A percentile compares a stretch with the other conserved stretches of the same genome.
Conservation (phyloP, 768 basidiomycete genomes). For the Tricholoma saponaceum region DNA sequence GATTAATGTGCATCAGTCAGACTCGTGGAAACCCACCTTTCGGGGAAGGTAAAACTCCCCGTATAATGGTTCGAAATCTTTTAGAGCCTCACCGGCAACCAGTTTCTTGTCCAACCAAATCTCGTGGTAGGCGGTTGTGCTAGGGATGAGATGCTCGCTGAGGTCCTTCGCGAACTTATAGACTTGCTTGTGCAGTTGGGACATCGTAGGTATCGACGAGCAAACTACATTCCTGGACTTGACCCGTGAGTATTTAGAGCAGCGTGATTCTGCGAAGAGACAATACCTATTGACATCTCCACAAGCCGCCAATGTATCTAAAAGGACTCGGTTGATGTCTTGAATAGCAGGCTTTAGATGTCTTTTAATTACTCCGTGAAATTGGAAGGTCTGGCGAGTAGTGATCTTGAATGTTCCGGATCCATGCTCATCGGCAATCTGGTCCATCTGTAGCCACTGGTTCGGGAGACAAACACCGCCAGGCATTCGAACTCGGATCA, state of each 20-base stretch:
- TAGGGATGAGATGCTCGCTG: slow-evolving; percentile 83
- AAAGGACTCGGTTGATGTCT: slow-evolving; percentile 83
- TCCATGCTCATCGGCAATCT: slow-evolving; percentile 94
- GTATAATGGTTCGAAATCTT: slow-evolving; percentile 96
- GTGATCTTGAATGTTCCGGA: slow-evolving; percentile 95
- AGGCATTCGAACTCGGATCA: slow-evolving; percentile 97
- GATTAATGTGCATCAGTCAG: not conserved
- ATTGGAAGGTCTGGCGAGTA: slow-evolving; percentile 97
- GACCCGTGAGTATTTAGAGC: not conserved
- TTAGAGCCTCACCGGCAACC: slow-evolving; percentile 89
- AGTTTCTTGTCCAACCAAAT: slow-evolving; percentile 99
- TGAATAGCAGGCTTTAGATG: slow-evolving; percentile 96
- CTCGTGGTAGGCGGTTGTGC: slow-evolving; percentile 94
- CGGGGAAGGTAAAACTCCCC: slow-evolving; percentile 96
- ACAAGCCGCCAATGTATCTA: slow-evolving; percentile 97
- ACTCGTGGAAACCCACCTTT: slow-evolving; percentile 52
- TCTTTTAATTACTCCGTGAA: slow-evolving; percentile 97
- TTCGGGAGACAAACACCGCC: slow-evolving; percentile 89
- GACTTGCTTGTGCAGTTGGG: slow-evolving; percentile 80
- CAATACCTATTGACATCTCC: slow-evolving; percentile 91
- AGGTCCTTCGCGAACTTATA: slow-evolving; percentile 80
- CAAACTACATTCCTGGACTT: slow-evolving; percentile 80
- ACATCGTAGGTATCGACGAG: slow-evolving; percentile 86
- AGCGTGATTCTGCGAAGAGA: not conserved
- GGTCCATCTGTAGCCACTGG: slow-evolving; percentile 96